Evolutionary conservation across 306 rosid species (phyloP).

Genomic region (Hippophae tibetana): DNA sequence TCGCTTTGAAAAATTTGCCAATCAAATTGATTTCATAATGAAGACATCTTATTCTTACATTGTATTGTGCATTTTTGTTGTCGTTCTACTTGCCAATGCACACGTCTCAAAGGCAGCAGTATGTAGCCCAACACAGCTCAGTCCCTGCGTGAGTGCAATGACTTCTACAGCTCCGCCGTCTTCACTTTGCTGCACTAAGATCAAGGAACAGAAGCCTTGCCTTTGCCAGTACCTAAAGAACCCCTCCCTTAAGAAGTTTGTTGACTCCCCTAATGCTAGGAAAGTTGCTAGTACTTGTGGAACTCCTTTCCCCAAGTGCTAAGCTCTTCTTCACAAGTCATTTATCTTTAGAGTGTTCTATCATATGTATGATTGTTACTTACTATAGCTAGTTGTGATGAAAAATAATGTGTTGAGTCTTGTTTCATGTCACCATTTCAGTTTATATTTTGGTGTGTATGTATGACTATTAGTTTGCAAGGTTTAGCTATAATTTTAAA

Average conservation of each 20-base stretch:
- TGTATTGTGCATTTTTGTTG: conserved; percentile 39
- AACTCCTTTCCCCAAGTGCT: conserved; percentile 89
- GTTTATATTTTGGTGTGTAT: conserved; percentile 34
- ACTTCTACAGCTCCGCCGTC: conserved; percentile 72
- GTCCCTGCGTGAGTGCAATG: conserved; percentile 83
- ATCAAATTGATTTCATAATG: conserved; percentile 33
- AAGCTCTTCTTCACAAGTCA: not conserved
- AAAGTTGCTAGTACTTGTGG: conserved; percentile 88
- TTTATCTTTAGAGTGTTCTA: conserved; percentile 33
- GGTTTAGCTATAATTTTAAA: conserved; percentile 24
- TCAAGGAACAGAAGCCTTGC: conserved; percentile 92
- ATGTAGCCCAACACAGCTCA: conserved; percentile 75
- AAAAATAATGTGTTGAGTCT: conserved; percentile 21
- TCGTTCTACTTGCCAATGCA: conserved; percentile 39
- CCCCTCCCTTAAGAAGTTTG: conserved; percentile 84
- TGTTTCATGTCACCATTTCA: conserved; percentile 30
- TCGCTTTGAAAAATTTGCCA: conserved; percentile 4
- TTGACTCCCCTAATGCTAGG: conserved; percentile 86
- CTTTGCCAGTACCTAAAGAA: conserved; percentile 85
- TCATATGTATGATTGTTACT: conserved; percentile 20
- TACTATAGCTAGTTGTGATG: conserved; percentile 16
- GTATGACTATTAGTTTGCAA: conserved; percentile 33
- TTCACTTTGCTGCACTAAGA: conserved; percentile 70
- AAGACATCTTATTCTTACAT: conserved; percentile 39
- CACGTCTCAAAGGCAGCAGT: conserved; percentile 57